Evolutionary conservation across 257 asterid genomes (phyloP), one percentile per base, ranked within the genome.

Genomic region (Schizonepeta tenuifolia): DNA sequence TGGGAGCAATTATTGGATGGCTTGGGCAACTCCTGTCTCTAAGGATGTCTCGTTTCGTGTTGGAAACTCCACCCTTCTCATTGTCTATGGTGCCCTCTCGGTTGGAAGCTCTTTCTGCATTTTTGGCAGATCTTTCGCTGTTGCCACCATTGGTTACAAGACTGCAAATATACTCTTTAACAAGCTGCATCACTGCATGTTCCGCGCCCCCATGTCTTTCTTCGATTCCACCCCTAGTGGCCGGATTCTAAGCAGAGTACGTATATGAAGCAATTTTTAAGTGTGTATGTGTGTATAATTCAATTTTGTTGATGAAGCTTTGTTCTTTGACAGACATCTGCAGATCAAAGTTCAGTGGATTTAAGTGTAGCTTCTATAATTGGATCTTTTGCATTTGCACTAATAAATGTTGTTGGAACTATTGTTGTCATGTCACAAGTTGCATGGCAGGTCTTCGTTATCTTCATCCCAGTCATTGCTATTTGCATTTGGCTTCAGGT

Each of bases 1-100:
- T 28, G 95, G 93, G 54, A 90, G 98, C 90, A 93, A 90, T 73
- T 93, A 90, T 64, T 93, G 95, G 98, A 93, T 93, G 98, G 91
- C 97, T 38, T 93, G 95, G 96, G 98, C 98, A 41, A 92, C 97
- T 28, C 98, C 98, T 0, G 91, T 88, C 35, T 90, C 98, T 0
- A 72, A 81, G 75, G 88, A 77, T 61, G 87, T 70, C 6, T 63
- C 84, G 3, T 79, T 95, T 72, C 90, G 80, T 3, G 96, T 92
- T 40, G 78, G 78, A 12, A 49, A 71, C 77, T 77, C 85, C 21
- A 90, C 93, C 15, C 96, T 93, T 55, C 86, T 93, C 69, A 61
- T 83, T 35, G 96, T 90, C 59, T 93, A 87, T 69, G 88, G 84
- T 40, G 82, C 76, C 9, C 79, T 93, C 71, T 84, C 92, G 6